Base-by-base conservation (phyloP, 345 rosid genomes). In the Salix viminalis region DNA sequence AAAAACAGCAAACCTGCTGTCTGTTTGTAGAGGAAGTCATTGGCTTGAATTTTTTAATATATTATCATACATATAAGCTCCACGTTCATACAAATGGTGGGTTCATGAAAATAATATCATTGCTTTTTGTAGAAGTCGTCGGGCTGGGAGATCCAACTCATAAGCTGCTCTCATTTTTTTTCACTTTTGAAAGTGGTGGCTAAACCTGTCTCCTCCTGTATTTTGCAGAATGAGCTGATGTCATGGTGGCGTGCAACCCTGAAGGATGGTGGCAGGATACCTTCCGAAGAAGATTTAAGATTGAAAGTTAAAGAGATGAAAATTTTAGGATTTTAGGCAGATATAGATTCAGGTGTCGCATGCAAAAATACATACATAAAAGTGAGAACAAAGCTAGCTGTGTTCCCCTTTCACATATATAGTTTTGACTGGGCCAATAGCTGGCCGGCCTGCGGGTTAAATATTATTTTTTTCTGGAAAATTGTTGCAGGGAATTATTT, bases 211-310 rank as follows among this genome's bases (percentile, higher is more conserved):
- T 37, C 54, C 10, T 23, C 54, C 10, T 23, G 67, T 39, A 69
- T 79, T 48, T 74, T 67, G 79, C 85, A 91, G 97, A 94, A 93
- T 23, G 97, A 95, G 88, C 86, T 95, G n/a, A 84, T 79, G 77
- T 88, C 87, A n/a, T 95, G 99, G 97, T 89, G 92, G 91, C 42
- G 32, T 4, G 83, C 77, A 6, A 81, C 81, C 18, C 41, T 50
- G 7, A 85, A 58, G 79, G 73, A 69, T 8, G 87, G 88, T 6
- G 79, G 79, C 13, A 76, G 79, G 71, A 61, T 82, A 56, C 97
- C 91, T 11, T 81, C 89, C 0, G 87, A 85, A 74, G 90, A 95
- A 73, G 91, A 88, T 34, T 79, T 93, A 64, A 82, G 79, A 76
- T 58, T 52, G 76, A 93, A 91, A 84, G 76, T 87, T 14, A 75